A percentile compares a stretch with the other conserved stretches of the same genome.
phyloP scores from a whole-genome alignment of 371 early-diverging fungal species.

The Syncephalastrum contaminatum region DNA sequence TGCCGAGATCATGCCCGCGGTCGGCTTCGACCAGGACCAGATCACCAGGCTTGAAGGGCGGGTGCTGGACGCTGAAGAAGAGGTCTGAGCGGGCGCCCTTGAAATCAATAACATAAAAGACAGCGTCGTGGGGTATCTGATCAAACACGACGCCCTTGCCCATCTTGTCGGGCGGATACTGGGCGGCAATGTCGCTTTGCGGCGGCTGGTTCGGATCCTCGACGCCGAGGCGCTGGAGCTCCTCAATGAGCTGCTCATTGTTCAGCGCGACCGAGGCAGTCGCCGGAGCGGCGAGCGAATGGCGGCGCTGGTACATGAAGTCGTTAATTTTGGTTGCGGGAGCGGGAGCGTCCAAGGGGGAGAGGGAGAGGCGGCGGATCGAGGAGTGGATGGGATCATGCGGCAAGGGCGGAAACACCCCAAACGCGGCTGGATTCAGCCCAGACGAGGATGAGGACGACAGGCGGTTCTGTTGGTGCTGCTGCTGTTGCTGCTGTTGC shows the following conservation, averaged over 20 bases:
- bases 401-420: no score
- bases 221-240: slow-evolving; percentile 7
- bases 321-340: no score
- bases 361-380: slow-evolving; percentile 10
- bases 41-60: slow-evolving; percentile 47
- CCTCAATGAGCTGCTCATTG: slow-evolving; percentile 5
- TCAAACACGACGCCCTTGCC: slow-evolving; percentile 57
- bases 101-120: slow-evolving; percentile 83
- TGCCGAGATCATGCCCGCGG: slow-evolving; percentile 94
- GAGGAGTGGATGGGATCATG: neutral
- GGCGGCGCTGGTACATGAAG: slow-evolving; percentile 26
- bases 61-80: slow-evolving; percentile 61
- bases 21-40: slow-evolving; percentile 96
- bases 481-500: neutral
- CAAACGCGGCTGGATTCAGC: no score
- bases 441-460: slow-evolving; percentile 5
- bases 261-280: slow-evolving; percentile 5
- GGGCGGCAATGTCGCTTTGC: slow-evolving; percentile 9
- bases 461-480: slow-evolving; percentile 1
- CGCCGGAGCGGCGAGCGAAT: slow-evolving; percentile 33
- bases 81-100: slow-evolving; percentile 87
- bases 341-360: neutral
- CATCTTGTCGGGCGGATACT: slow-evolving; percentile 31
- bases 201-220: neutral
- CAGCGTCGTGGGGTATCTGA: slow-evolving; percentile 50